Base-by-base conservation (phyloP, 306 rosid species). In the Quercus glauca region DNA sequence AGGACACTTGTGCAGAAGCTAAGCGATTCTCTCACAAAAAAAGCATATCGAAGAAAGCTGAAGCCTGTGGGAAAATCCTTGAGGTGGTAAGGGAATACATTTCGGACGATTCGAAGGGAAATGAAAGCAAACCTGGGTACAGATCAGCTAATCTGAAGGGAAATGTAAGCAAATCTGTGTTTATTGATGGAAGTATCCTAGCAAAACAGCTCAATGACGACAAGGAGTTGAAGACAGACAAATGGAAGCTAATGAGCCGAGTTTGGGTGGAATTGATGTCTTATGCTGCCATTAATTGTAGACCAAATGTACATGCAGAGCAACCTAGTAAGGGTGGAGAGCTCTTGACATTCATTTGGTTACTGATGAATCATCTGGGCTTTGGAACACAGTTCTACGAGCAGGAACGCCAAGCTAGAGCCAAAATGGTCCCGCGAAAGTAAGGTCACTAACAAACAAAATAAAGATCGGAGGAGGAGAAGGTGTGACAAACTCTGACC, bases 241-340 rank as follows among this genome's bases (percentile, higher is more conserved):
- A 57, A 5, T 83, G 86, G 83, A 14, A 21, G 53, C 37, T 74
- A 26, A 74, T 83, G 77, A 78, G 73, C 65, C 41, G 35, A 37
- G 83, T 78, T 12, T 83, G 45, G 45, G 45, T 37, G 45, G 45
- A 37, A 7, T 37, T 37, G 45, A 37, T 37, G 45, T 37, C 45
- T 0, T 83, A 73, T 37, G 86, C 83, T 11, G 70, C 83, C 73
- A 74, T 69, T 14, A 69, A 74, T 35, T 69, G 83, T 15, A 53
- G 80, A 60, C 77, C 83, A 9, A 58, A 74, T 60, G 76, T 74
- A 1, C 86, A 83, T 70, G 80, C 83, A 5, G 70, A 83, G 68
- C 86, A 83, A 61, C 77, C 73, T 21, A 69, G 86, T 37, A 74
- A 68, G 28, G 83, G 86, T 79, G 86, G 86, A 4, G 83, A 83